Conservation (phyloP, 2,329 filamentous ascomycete species). For the Colletotrichum sidae region DNA sequence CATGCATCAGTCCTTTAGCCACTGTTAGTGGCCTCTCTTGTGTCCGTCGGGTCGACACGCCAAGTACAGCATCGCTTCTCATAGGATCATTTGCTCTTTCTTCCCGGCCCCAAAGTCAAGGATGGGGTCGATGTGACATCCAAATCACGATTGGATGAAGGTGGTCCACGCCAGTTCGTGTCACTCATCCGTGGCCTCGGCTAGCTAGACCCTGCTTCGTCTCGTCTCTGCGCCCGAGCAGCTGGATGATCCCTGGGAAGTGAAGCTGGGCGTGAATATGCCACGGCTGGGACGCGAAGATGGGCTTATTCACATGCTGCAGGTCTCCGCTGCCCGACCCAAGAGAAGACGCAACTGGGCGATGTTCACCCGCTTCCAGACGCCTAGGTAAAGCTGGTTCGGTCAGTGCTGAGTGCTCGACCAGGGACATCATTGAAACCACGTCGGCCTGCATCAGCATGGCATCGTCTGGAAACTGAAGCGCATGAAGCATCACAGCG, state of each 20-base stretch:
- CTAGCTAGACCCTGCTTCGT: conserved; percentile 25
- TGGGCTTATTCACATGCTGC: conserved; percentile 31
- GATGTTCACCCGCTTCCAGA: conserved; percentile 21
- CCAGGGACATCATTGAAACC: conserved; percentile 27
- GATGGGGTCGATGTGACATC: conserved; percentile 9
- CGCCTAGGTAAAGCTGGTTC: conserved; percentile 5
- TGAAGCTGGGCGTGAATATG: conserved; percentile 17
- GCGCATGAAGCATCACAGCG: background rate
- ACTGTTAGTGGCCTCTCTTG: conserved; percentile 2
- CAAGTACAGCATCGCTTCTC: background rate
- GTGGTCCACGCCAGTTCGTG: conserved; percentile 32
- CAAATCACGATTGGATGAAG: conserved; percentile 32
- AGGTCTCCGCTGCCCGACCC: conserved; percentile 31
- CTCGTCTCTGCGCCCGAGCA: conserved; percentile 28
- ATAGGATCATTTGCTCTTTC: conserved; percentile 11
- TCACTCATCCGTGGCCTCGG: conserved; percentile 12
- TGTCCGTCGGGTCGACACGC: background rate
- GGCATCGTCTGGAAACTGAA: conserved; percentile 27
- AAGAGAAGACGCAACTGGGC: background rate
- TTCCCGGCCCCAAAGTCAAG: conserved; percentile 7
- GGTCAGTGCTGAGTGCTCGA: conserved; percentile 28
- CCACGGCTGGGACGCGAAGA: conserved; percentile 5
- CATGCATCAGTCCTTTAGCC: background rate
- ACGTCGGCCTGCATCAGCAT: conserved; percentile 25
- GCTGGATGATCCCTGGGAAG: conserved; percentile 11